Percentiles rank a stretch among this genome's conserved stretches.
Conservation (phyloP, 1,284 basidiomycete species). For the Violaceomyces palustris region DNA sequence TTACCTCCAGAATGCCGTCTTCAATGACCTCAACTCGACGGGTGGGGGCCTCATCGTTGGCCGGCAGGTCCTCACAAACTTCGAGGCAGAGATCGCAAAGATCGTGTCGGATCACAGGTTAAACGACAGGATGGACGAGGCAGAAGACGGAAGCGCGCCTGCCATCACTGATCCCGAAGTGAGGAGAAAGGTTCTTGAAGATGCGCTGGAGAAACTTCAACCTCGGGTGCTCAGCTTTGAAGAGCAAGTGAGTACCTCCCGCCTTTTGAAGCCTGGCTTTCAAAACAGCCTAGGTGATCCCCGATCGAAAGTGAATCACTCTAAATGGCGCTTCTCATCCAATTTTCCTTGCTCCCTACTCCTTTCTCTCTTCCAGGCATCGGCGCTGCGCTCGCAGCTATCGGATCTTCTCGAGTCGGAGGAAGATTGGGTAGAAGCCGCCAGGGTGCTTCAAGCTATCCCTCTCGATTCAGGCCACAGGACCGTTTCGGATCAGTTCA, state of each 20-base stretch:
- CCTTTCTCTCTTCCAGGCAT: slow-evolving; percentile 60
- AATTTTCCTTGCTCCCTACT: background rate
- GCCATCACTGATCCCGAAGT: slow-evolving; percentile 28
- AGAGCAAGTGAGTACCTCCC: slow-evolving; percentile 70
- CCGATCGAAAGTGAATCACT: too few species aligned
- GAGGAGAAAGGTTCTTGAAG: slow-evolving; percentile 62
- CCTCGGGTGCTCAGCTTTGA: slow-evolving; percentile 80
- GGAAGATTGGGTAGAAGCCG: slow-evolving; percentile 89
- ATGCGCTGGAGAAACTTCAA: slow-evolving; percentile 67
- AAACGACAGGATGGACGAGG: slow-evolving; percentile 7
- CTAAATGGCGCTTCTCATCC: too few species aligned
- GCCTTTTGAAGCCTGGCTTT: background rate
- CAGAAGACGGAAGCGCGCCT: slow-evolving; percentile 12
- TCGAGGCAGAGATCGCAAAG: slow-evolving; percentile 56
- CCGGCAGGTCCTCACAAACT: slow-evolving; percentile 74
- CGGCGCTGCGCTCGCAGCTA: slow-evolving; percentile 74
- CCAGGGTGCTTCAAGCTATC: slow-evolving; percentile 81
- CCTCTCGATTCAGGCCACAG: slow-evolving; percentile 84
- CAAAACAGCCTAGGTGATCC: background rate
- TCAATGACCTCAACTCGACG: slow-evolving; percentile 61
- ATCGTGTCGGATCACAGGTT: slow-evolving; percentile 63
- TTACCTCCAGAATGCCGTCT: slow-evolving; percentile 70
- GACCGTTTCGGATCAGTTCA: slow-evolving; percentile 72
- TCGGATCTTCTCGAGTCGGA: slow-evolving; percentile 81
- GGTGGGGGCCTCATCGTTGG: slow-evolving; percentile 72